Evolutionary conservation across 1,139 yeast genomes (phyloP), one percentile per base, ranked within the genome.

Genomic region (Entelexis sorbosivorans): DNA sequence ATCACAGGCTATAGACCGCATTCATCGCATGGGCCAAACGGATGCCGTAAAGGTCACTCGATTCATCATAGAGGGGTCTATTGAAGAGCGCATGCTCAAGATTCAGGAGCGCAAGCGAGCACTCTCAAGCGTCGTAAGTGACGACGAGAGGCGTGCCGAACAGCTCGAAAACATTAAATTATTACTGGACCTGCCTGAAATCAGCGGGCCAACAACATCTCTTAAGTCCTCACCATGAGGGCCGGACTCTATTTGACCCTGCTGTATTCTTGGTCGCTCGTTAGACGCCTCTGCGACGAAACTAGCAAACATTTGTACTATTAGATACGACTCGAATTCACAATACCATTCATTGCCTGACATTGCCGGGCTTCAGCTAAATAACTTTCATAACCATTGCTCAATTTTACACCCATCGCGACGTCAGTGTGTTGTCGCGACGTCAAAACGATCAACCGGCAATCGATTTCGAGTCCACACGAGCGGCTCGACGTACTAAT

Each of bases 1-100:
- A 63, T 87, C 86, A 43, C 97, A 91, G 66, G 97, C 97, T 0
- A 87, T 91, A 58, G 97, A 91, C 66, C 76, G 97, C 61, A 77
- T 91, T 28, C 97, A 91, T 63, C 74, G 97, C 58, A 84, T 91
- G 65, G 97, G 97, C 0, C 97, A 91, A 64, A 71, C 70, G 16
- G 77, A 74, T 35, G 74, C 75, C 38, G 97, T 91, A 20, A 78
- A 77, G 56, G 91, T 91, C 17, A 72, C 78, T 1, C 69, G 97
- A 55, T 88, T 89, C 61, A 86, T 91, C 43, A 79, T 88, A 67
- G 81, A 81, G 59, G 79, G 81, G 50, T 79, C 91, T 52, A 85
- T 91, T n/a, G 98, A 91, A 64, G 93, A 82, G 54, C 80, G 88
- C 60, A 89, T 91, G 91, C 69, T 91, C 40, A 75, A 77, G 58